Evolutionary conservation across 768 basidiomycete genomes (phyloP), one percentile per base, ranked within the genome.

Genomic region (Tricholoma flavovirens): DNA sequence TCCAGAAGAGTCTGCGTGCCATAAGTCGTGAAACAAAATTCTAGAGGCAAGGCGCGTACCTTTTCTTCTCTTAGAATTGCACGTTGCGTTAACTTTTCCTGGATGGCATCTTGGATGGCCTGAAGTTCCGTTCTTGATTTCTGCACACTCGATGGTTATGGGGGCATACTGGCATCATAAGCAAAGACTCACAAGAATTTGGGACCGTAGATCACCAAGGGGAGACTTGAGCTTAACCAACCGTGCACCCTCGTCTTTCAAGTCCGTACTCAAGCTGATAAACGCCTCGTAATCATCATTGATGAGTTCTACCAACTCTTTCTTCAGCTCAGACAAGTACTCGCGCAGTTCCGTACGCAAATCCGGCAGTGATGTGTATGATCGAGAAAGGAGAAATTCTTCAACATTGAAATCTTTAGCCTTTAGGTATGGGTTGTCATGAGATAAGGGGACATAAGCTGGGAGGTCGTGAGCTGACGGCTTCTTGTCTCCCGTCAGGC

Each of bases 251-350:
- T 98, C 95, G 43, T 88, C 93, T 61, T 86, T 81, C 60, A 98
- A 69, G 64, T 98, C 93, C 3, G 95, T 94, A 60, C 95, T 95
- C 29, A 99, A 77, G 62, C 90, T 93, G 64, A 98, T 96, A 68
- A 98, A 99, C 12, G 94, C 94, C 69, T 94, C 94, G 66, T 98
- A 99, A 72, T 98, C 97, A 63, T 93, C 88, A 71, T 99, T 98
- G 68, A 98, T 97, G 65, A 98, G 83, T 64, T 86, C 86, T 29
- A 98, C 93, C 33, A 99, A 80, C 68, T 97, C 96, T 68, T 95
- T 92, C 70, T 96, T 93, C 60, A 99, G 73, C 9, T 79, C 75
- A 0, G 83, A 81, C 57, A 93, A 77, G 68, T 98, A 98, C 52
- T 92, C 85, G 30, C 93, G 81, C 19, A 99, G 76, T 67, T 99